Evolutionary conservation across 192 early-diverging fungal genomes (phyloP), one percentile per base, ranked within the genome.

Genomic region (Coemansia reversa): DNA sequence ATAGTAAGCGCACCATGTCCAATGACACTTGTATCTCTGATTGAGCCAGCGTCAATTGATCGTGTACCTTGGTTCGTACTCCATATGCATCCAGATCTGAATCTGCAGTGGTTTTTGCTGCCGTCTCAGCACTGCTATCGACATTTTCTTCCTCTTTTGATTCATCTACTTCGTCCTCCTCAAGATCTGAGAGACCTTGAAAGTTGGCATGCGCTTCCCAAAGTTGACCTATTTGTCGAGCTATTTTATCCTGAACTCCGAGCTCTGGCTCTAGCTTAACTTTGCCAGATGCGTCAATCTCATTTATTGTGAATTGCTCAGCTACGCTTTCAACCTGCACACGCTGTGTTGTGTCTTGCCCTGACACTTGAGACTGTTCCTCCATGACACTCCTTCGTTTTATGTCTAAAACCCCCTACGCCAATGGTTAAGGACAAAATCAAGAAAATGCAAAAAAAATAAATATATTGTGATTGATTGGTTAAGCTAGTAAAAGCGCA

Each of bases 1-100:
- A 54, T 33, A 80, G 33, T 29, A 80, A 66, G 14, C 71, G 72
- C 51, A 80, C 77, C 55, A 80, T 56, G 9, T 80, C 77, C 58
- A 80, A 49, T 9, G 77, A 66, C 0, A 80, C 77, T 27, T 74
- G 67, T 42, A 80, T 71, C 61, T 80, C 77, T 12, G 72, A 75
- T 49, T 80, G 77, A 7, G 77, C 77, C 55, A 74, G 24, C 4
- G 58, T 51, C 68, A 80, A 50, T 23, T 63, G 51, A 58, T 74
- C 72, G 51, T 80, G 72, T 12, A 80, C 72, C 3, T 62, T 25
- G 28, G 68, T 58, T 9, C 72, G 67, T 11, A 80, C 77, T 6
- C 51, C 66, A 11, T 67, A 75, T 3, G 77, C 77, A 22, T 80
- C 77, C 58, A 75, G 29, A 9, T 71, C 65, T 5, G 28, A 5